Evolutionary conservation across 75 land plant species (phyloP), one percentile per base, ranked within the genome.

Genomic region (Cunninghamia lanceolata): DNA sequence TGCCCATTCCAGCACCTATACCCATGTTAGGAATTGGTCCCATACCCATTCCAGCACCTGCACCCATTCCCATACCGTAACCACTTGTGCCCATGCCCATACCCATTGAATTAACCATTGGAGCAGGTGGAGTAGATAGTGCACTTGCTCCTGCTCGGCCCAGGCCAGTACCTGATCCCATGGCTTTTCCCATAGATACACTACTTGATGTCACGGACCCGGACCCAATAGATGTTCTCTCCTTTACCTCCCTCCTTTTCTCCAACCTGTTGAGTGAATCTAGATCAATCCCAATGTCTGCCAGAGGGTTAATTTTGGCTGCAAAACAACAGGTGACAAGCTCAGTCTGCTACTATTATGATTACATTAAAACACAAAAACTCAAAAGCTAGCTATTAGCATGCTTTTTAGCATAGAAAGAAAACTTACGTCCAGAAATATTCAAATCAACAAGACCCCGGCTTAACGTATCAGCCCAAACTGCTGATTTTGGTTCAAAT

Each of bases 161-260:
- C 34, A 98, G 88, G 21, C 99, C 99, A 78, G 99, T 89, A 73
- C 99, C 99, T 85, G 98, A 92, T 54, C 99, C 99, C 99, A 98
- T 98, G 45, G 99, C 99, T 86, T 92, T 93, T 40, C 99, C 99
- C 99, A 96, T 98, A 52, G 85, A 87, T 1, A 87, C 19, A 36
- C 75, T 89, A 84, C 92, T 91, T 75, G 90, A 84, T 32, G 87
- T 88, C 21, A 88, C 71, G 74, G 88, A 52, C 77, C 86, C 68
- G 74, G 87, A 52, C 71, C 86, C 43, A 19, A 88, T 66, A 83
- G 91, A 66, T 47, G 88, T 87, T 81, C 85, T 78, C 66, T 83
- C 88, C 79, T 92, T 94, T 86, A 92, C 92, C 66, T 19, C 84
- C 86, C 87, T 88, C 42, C 94, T 94, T 84, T 91, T 96, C 47